Evolutionary conservation across 306 rosid species (phyloP).

Genomic region (Cotoneaster glaucophyllus): DNA sequence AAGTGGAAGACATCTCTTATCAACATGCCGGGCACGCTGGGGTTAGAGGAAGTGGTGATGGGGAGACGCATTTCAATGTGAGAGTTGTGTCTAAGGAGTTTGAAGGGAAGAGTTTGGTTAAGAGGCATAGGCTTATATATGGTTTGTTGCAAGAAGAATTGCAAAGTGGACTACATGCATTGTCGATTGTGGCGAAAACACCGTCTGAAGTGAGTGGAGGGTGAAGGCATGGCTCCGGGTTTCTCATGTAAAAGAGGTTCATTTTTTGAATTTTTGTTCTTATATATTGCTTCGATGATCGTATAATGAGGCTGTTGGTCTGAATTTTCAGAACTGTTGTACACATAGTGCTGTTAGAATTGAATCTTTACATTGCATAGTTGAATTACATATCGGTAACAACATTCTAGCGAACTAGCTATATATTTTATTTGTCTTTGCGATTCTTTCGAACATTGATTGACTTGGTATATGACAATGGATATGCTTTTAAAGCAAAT

Average conservation of each 20-base stretch:
- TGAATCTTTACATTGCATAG: slow-evolving; percentile 8
- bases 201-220: slow-evolving; percentile 48
- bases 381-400: neutral
- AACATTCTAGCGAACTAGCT: neutral
- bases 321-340: slow-evolving; percentile 1
- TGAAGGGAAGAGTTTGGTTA: slow-evolving; percentile 81
- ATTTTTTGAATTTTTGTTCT: neutral
- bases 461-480: neutral
- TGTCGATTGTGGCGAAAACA: slow-evolving; percentile 77
- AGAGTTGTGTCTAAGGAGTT: slow-evolving; percentile 62
- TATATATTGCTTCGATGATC: neutral
- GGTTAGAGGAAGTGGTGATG: slow-evolving; percentile 54
- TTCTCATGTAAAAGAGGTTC: slow-evolving; percentile 18
- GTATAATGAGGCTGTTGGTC: neutral
- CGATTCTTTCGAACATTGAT: neutral
- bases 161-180: slow-evolving; percentile 69
- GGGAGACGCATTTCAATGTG: slow-evolving; percentile 85
- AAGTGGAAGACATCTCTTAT: slow-evolving; percentile 70
- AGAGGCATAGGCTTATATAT: slow-evolving; percentile 81
- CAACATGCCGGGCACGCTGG: slow-evolving; percentile 88
- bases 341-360: slow-evolving; percentile 5
- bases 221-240: slow-evolving; percentile 11
- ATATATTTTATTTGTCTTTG: neutral
- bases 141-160: slow-evolving; percentile 66
- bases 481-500: neutral